Evolutionary conservation across 1,139 yeast genomes (phyloP).

Genomic region (Yamadazyma siamensis): DNA sequence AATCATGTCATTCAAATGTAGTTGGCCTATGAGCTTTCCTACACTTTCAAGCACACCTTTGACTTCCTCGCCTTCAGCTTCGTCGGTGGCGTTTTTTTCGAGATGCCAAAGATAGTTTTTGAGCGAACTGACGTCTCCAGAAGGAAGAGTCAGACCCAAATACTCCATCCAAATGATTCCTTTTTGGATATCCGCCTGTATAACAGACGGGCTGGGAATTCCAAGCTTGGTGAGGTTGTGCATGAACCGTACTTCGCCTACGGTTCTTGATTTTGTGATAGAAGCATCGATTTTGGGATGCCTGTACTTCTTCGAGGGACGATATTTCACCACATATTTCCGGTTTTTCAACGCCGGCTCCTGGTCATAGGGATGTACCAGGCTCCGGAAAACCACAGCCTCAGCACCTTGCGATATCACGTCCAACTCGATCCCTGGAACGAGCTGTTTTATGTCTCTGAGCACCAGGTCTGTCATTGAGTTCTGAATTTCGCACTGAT

Average conservation of each 20-base stretch:
- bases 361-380: constrained; percentile 59
- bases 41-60: constrained; percentile 44
- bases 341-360: constrained; percentile 13
- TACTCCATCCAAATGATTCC: constrained; percentile 92
- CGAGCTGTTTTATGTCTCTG: constrained; percentile 35
- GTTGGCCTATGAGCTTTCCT: constrained; percentile 66
- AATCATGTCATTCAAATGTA: constrained; percentile 76
- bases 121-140: constrained; percentile 53
- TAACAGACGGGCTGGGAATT: constrained; percentile 64
- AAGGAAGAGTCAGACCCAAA: constrained; percentile 50
- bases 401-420: constrained; percentile 94
- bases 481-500: no score
- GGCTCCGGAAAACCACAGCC: constrained; percentile 71
- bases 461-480: constrained; percentile 44
- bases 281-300: constrained; percentile 78
- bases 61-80: constrained; percentile 35
- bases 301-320: constrained; percentile 88
- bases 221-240: constrained; percentile 54
- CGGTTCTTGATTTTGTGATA: constrained; percentile 76
- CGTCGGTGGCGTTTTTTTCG: constrained; percentile 30
- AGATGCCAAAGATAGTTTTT: constrained; percentile 71
- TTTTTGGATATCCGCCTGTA: constrained; percentile 68
- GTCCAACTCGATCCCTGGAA: constrained; percentile 47
- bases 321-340: constrained; percentile 66
- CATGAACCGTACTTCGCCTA: constrained; percentile 80